These are phyloP conservation scores for Ceratocystis papillata DNA, from an alignment of 2,329 filamentous ascomycete genomes.

Conservation along the genomic window DNA sequence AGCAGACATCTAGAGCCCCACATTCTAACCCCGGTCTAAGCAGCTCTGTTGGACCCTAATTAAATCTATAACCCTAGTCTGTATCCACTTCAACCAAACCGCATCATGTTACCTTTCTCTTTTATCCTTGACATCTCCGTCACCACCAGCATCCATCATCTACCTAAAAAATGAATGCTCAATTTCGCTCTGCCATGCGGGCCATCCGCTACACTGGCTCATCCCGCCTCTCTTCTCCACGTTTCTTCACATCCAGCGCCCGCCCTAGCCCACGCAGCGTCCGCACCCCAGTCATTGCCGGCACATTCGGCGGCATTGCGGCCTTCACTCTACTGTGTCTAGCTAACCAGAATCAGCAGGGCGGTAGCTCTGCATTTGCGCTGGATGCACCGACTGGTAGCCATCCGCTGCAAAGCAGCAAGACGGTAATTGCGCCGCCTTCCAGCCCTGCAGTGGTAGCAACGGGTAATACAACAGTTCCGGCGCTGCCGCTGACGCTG, in stretches of 20 bases:
- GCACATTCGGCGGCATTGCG: background rate
- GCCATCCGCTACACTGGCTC: constrained; percentile 3
- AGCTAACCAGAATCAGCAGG: background rate
- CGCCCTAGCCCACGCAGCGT: background rate
- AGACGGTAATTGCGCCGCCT: constrained; percentile 16
- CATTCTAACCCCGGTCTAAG: no score
- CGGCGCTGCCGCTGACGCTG: constrained; percentile 65
- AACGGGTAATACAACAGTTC: constrained; percentile 71
- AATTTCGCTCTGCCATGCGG: constrained; percentile 18
- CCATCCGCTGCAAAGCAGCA: constrained; percentile 18
- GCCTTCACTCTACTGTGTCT: background rate
- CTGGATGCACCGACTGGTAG: constrained; percentile 21
- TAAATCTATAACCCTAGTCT: background rate
- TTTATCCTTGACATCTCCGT: background rate
- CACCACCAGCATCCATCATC: background rate
- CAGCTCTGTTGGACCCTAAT: background rate
- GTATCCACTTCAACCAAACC: background rate
- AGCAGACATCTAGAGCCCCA: no score
- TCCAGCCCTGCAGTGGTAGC: constrained; percentile 29
- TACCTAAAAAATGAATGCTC: constrained; percentile 14
- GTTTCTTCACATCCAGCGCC: constrained; percentile 21
- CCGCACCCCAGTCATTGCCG: background rate
- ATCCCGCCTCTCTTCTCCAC: background rate
- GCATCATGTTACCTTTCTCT: background rate
- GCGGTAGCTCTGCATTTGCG: background rate